phyloP scores from a whole-genome alignment of 1,284 basidiomycete genomes.

The Somion occarium region DNA sequence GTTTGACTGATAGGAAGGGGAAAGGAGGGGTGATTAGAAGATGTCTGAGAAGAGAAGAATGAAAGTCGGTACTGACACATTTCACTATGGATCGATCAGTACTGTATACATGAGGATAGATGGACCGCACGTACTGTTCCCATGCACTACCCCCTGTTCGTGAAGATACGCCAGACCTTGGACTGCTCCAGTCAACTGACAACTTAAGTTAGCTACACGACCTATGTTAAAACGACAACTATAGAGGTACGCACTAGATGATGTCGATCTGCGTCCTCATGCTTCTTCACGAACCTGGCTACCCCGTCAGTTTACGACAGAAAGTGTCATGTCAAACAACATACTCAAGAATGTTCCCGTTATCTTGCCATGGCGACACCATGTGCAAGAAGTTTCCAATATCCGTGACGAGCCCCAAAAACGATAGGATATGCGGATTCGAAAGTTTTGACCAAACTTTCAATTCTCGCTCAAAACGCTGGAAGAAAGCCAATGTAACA shows the following conservation, averaged over 20 bases:
- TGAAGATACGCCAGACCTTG: slow-evolving; percentile 52
- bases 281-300: slow-evolving; percentile 12
- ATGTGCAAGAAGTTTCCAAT: slow-evolving; percentile 44
- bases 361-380: slow-evolving; percentile 35
- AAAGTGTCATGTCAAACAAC: too few relatives aligned
- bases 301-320: neutral
- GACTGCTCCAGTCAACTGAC: slow-evolving; percentile 44
- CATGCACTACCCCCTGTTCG: slow-evolving; percentile 42
- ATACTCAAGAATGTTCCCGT: slow-evolving; percentile 24
- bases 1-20: slow-evolving; percentile 37
- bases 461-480: slow-evolving; percentile 54
- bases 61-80: slow-evolving; percentile 47
- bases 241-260: slow-evolving; percentile 37
- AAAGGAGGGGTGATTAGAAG: slow-evolving; percentile 1
- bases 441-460: slow-evolving; percentile 44
- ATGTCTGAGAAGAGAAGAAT: neutral
- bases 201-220: slow-evolving; percentile 1
- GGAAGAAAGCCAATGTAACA: neutral
- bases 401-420: slow-evolving; percentile 51
- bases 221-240: neutral
- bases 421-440: slow-evolving; percentile 43
- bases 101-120: neutral
- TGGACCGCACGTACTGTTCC: slow-evolving; percentile 40
- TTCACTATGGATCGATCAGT: slow-evolving; percentile 35
- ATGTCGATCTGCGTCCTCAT: slow-evolving; percentile 34